Evolutionary conservation across 2,329 filamentous ascomycete genomes (phyloP).

Genomic region (Colletotrichum incanum): DNA sequence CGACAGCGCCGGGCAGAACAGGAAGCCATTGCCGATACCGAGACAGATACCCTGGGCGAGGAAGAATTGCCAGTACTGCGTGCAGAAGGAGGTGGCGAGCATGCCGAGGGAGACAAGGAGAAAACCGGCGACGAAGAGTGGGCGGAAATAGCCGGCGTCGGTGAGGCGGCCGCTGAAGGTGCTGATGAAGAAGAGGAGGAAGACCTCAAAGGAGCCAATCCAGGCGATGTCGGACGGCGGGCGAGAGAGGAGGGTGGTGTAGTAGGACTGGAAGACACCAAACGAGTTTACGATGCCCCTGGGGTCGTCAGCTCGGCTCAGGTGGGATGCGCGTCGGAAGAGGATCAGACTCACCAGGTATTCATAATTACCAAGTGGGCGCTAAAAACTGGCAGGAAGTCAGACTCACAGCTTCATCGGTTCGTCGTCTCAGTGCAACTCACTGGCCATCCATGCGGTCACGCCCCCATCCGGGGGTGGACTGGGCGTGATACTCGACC

Average conservation of each 20-base stretch:
- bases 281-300: slow-evolving; percentile 71
- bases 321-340: not conserved
- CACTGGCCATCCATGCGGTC: slow-evolving; percentile 63
- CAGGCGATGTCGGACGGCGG: slow-evolving; percentile 65
- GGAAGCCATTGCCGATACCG: slow-evolving; percentile 72
- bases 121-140: slow-evolving; percentile 58
- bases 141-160: slow-evolving; percentile 68
- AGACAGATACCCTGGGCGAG: slow-evolving; percentile 69
- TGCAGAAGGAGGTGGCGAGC: slow-evolving; percentile 62
- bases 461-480: slow-evolving; percentile 68
- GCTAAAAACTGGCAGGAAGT: slow-evolving; percentile 51
- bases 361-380: slow-evolving; percentile 66
- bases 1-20: slow-evolving; percentile 77
- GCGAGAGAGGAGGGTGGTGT: slow-evolving; percentile 57
- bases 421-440: slow-evolving; percentile 40
- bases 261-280: slow-evolving; percentile 71
- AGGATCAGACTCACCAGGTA: slow-evolving; percentile 58
- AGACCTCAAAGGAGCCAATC: slow-evolving; percentile 70
- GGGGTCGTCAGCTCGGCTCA: slow-evolving; percentile 7
- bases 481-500: slow-evolving; percentile 58
- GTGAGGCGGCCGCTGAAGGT: slow-evolving; percentile 68
- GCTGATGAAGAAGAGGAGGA: slow-evolving; percentile 70
- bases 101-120: slow-evolving; percentile 62
- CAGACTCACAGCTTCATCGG: not conserved
- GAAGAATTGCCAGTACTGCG: slow-evolving; percentile 69